Base-by-base conservation (phyloP, 148 eudicot genomes). In the Rhododendron molle region DNA sequence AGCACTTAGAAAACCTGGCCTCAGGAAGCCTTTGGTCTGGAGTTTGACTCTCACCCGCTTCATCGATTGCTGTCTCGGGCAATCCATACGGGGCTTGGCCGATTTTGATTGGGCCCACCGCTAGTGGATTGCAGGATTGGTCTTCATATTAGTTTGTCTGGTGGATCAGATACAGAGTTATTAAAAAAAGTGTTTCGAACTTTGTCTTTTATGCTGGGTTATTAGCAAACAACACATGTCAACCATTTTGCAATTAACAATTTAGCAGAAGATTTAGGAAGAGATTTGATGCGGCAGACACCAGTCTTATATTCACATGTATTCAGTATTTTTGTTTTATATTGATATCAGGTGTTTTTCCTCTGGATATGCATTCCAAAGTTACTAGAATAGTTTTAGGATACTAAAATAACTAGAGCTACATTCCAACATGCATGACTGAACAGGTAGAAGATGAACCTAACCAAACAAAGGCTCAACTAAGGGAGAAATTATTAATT, bases 241-340 rank as follows among this genome's bases (percentile, higher is more conserved):
- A 79, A 50, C 62, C 82, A 79, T 79, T 77, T 26, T 79, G 40
- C 62, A 79, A 79, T 26, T 49, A 79, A 40, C 21, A 79, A 26
- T 26, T 80, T 15, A 26, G n/a, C 54, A 80, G 58, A 50, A 50
- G 58, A 80, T 40, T 16, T 78, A 18, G 26, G 40, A 50, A 80
- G 62, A 49, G 32, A 54, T 54, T 81, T 52, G 23, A 81, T 56
- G 38, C 20, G 38, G 28, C 46, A 32, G 71, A 30, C 83, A 20
- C 71, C 16, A 20, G 69, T 32, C n/a, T 23, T 14, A 36, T 81
- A 12, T 20, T 21, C n/a, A 16, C 18, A 81, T 10, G 34, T 23
- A 11, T 32, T 56, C 12, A 30, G 40, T 23, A 12, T 1, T 11
- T 38, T 47, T 16, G 9, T 81, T 30, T 56, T 56, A 54, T 34